Percentiles rank a stretch among this genome's conserved stretches.
Conservation (phyloP, 73 alveolate species). For the Diophrys sp. region DNA sequence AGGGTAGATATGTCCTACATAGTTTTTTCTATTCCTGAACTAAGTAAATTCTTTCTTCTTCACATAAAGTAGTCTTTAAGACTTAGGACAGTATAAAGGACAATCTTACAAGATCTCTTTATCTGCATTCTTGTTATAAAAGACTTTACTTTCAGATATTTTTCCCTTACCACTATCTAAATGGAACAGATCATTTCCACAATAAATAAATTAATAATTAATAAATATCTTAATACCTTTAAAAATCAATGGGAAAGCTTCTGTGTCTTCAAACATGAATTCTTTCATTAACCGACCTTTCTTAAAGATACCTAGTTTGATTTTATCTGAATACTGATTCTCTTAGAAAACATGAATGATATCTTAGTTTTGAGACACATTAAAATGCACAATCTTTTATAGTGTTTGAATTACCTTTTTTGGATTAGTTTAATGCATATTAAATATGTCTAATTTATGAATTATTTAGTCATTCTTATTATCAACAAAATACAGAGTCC, state of each 20-base stretch:
- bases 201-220: too few species aligned
- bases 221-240: not conserved
- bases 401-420: not conserved
- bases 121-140: not conserved
- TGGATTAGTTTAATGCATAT: not conserved
- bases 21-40: not conserved
- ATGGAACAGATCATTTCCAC: not conserved
- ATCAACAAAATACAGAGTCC: not conserved
- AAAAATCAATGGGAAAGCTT: not conserved
- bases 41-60: not conserved
- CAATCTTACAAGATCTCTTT: not conserved
- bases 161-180: not conserved
- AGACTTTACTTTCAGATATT: not conserved
- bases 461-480: not conserved
- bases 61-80: not conserved
- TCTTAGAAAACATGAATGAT: not conserved
- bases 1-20: not conserved
- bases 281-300: not conserved
- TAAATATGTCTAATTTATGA: not conserved
- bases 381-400: not conserved
- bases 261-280: not conserved
- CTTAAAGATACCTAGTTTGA: not conserved
- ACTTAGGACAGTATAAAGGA: not conserved
- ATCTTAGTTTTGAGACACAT: not conserved
- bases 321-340: not conserved